Evolutionary conservation across 768 basidiomycete genomes (phyloP), one percentile per base, ranked within the genome.

Genomic region (Leccinum uliginosum): DNA sequence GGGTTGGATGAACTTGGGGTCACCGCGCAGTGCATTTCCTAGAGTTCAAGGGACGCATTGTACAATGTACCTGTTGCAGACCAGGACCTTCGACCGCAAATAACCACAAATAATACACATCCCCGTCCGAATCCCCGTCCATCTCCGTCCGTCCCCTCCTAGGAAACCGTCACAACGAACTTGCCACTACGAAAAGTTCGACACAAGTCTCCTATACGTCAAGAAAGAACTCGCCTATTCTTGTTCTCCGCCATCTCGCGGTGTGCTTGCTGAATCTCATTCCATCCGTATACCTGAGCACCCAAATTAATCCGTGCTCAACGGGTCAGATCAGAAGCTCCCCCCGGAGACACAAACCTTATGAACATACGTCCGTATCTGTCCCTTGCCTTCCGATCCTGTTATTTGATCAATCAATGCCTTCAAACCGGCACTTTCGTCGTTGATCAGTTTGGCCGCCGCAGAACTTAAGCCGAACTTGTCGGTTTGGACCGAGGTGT

Each of bases 221-320:
- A 46, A 26, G 29, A 3, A 54, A 53, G 52, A 51, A 51, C 76
- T 68, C 51, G 68, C 71, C 73, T 78, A 61, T 81, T 86, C 71
- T 76, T 79, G 65, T 93, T 87, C 56, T 75, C 83, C 68, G 89
- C 84, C 87, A 98, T 93, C 72, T 91, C 91, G 58, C 79, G 77
- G 60, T 93, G 91, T 2, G 93, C 93, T 29, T 81, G 81, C 63
- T 83, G 83, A 51, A 96, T 90, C 51, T 90, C 78, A 12, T 80
- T 78, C 91, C 89, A 93, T 2, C 83, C 78, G 73, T 86, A 95
- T 17, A 91, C 84, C 89, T 92, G 58, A 40, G 10, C 48, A 57
- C 34, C 32, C 51, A 4, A 47, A 35, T 27, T 35, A 10, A 12
- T 59, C 60, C 60, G 58, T 63, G 19, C 29, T 50, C 50, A 50